Evolutionary conservation across 352 stramenopile genomes (phyloP).

Genomic region (Globisporangium megalacanthum): DNA sequence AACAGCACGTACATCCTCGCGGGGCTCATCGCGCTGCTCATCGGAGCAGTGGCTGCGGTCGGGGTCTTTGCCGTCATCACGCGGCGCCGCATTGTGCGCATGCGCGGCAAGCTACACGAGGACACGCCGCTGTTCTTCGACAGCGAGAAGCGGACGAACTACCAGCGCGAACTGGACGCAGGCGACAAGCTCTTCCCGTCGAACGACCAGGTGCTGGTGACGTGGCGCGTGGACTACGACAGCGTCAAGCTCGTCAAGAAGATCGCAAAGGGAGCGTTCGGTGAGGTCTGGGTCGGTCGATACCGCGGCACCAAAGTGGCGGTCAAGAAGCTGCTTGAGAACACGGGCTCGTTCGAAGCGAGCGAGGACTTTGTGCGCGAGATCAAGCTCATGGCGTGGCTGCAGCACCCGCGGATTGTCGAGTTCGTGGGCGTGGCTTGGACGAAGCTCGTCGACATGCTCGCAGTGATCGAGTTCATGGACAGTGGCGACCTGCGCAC

Average conservation of each 20-base stretch:
- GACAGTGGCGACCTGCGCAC: conserved; percentile 54
- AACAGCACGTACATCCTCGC: conserved; percentile 46
- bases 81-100: conserved; percentile 24
- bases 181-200: conserved; percentile 65
- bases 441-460: conserved; percentile 62
- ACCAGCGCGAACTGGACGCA: conserved; percentile 52
- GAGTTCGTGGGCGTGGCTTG: conserved; percentile 69
- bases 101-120: conserved; percentile 57
- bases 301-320: conserved; percentile 54
- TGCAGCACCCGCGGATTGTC: conserved; percentile 63
- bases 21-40: conserved; percentile 32
- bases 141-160: conserved; percentile 46
- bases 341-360: conserved; percentile 33
- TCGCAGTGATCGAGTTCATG: conserved; percentile 69
- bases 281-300: conserved; percentile 66
- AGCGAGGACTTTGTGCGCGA: conserved; percentile 65
- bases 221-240: conserved; percentile 67
- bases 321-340: conserved; percentile 52
- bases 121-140: conserved; percentile 72
- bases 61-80: conserved; percentile 38
- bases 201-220: conserved; percentile 65
- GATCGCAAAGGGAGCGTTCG: conserved; percentile 61
- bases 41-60: conserved; percentile 24
- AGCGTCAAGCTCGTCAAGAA: conserved; percentile 56
- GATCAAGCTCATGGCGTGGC: conserved; percentile 68